phyloP scores from a whole-genome alignment of 495 filamentous ascomycete species.

The Penicillium cataractarum region DNA sequence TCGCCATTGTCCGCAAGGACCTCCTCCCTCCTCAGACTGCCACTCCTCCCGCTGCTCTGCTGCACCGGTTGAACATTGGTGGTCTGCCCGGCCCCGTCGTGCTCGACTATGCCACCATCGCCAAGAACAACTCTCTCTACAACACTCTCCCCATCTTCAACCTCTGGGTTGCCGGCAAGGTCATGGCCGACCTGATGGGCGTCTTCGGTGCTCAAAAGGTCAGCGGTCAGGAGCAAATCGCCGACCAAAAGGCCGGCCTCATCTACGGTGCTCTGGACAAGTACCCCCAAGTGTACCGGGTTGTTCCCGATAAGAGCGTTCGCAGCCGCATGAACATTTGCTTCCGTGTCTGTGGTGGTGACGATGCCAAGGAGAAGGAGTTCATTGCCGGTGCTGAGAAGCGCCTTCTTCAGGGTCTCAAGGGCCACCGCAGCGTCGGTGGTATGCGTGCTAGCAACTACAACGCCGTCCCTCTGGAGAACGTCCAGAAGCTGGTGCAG shows the following conservation, averaged over 20 bases:
- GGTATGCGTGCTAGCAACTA: constrained; percentile 57
- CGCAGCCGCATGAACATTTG: constrained; percentile 93
- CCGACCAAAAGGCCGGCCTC: constrained; percentile 69
- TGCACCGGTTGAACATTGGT: constrained; percentile 64
- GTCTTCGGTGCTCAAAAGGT: constrained; percentile 66
- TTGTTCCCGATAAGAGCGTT: constrained; percentile 72
- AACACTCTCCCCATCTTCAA: constrained; percentile 96
- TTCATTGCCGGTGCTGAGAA: constrained; percentile 71
- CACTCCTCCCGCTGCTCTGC: constrained; percentile 60
- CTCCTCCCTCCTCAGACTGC: constrained; percentile 66
- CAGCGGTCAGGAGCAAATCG: constrained; percentile 63
- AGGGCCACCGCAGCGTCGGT: constrained; percentile 80
- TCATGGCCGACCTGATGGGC: constrained; percentile 69
- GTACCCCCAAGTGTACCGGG: constrained; percentile 66
- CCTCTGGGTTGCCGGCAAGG: constrained; percentile 84
- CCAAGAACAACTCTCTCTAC: constrained; percentile 89
- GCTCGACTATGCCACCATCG: constrained; percentile 76
- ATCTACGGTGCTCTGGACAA: constrained; percentile 77
- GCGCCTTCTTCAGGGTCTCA: constrained; percentile 65
- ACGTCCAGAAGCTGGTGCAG: constrained; percentile 61
- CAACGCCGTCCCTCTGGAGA: constrained; percentile 64
- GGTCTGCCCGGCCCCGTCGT: constrained; percentile 76
- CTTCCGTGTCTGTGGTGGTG: constrained; percentile 65
- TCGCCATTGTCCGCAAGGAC: constrained; percentile 76
- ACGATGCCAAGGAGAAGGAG: constrained; percentile 68